Base-by-base conservation (phyloP, 73 alveolate genomes). In the Paramecium bursaria region DNA sequence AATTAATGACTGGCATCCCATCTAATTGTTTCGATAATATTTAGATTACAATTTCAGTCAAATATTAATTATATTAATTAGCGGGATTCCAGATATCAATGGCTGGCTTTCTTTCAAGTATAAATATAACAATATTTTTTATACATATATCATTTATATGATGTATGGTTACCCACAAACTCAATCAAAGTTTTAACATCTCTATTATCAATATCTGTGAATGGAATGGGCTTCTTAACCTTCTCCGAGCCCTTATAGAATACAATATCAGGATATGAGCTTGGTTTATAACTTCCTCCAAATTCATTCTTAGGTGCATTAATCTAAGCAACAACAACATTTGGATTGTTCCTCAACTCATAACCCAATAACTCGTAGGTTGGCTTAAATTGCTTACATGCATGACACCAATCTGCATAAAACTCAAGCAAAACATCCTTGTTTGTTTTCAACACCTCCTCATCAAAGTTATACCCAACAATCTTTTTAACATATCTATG, bases 261-360 rank as follows among this genome's bases (percentile, higher is more conserved):
- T 5, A 67, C 82, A 7, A 67, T n/a, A 39, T 67, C 82, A 7
- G 82, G 82, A 42, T 67, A 67, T 0, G 82, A 67, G 21, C 44
- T 42, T 9, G 82, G 82, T 67, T 3, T 13, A 67, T 67, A 67
- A 27, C 19, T 25, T 5, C 44, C 53, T 11, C 46, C 19, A 67
- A 67, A 15, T 19, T 67, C 82, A 67, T 67, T 67, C 27, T 67
- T 47, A 15, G 82, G 82, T 31, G 82, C 82, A 67, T 67, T 67
- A 15, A 67, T 42, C 44, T 31, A 4, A 35, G 82, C 82, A 2
- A 67, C 82, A 0, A 67, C 61, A 1, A 67, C 44, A 5, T 67
- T 67, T 0, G 53, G 60, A 67, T 67, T 67, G 3, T 57, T 50
- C 44, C 82, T 67, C 60, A 67, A 67, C 27, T 67, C 82, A 67